Evolutionary conservation across 495 filamentous ascomycete species (phyloP).

Genomic region (Neurospora sp.): DNA sequence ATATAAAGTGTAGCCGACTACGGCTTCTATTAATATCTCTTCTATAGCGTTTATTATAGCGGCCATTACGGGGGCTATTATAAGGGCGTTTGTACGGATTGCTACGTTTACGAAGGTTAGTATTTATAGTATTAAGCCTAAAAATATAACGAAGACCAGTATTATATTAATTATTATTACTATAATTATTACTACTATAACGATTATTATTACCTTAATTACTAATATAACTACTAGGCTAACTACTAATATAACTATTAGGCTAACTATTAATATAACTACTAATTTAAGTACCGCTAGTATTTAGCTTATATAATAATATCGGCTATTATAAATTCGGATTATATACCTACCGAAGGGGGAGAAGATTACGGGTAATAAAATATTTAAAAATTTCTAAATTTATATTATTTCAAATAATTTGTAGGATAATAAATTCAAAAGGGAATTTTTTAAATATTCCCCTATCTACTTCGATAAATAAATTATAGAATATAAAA

Average conservation of each 20-base stretch:
- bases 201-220: background rate
- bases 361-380: too few species aligned
- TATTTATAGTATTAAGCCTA: background rate
- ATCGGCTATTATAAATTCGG: background rate
- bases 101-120: background rate
- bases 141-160: background rate
- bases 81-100: background rate
- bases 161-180: background rate
- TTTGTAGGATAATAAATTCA: background rate
- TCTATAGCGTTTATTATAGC: too few species aligned
- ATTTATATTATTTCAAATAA: background rate
- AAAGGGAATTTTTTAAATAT: background rate
- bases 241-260: too few species aligned
- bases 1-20: background rate
- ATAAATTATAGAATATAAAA: background rate
- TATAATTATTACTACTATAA: background rate
- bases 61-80: background rate
- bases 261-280: too few species aligned
- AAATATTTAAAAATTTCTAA: background rate
- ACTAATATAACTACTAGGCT: too few species aligned
- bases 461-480: background rate
- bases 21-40: background rate
- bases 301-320: background rate
- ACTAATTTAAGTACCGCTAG: too few species aligned
- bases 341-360: background rate